Percentiles rank a stretch among this genome's conserved stretches.
Conservation (phyloP, 352 stramenopile genomes). For the Pythium pyrilobum region DNA sequence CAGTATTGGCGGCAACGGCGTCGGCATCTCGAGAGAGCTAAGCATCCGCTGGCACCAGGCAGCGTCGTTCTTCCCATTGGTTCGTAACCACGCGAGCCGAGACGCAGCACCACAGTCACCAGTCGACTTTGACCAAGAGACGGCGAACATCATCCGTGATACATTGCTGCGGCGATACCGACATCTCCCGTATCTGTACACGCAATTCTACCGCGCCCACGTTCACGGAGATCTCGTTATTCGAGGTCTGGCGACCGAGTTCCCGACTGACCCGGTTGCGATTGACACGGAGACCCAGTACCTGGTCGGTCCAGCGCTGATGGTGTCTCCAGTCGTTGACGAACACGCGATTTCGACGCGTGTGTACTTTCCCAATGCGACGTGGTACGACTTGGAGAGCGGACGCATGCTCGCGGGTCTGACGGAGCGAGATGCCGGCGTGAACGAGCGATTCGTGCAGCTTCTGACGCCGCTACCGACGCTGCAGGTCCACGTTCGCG, state of each 20-base stretch:
- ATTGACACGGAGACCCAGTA: conserved; percentile 62
- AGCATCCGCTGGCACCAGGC: conserved; percentile 84
- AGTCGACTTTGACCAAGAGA: conserved; percentile 60
- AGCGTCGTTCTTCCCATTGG: conserved; percentile 69
- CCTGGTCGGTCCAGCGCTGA: conserved; percentile 57
- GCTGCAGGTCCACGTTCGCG: conserved; percentile 62
- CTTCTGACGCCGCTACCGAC: conserved; percentile 50
- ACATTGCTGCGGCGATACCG: conserved; percentile 59
- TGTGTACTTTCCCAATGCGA: conserved; percentile 64
- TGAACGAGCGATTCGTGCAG: conserved; percentile 20
- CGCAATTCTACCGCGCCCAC: conserved; percentile 64
- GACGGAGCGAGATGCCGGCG: too few relatives aligned
- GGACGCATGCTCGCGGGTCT: conserved; percentile 23
- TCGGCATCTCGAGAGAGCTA: conserved; percentile 51
- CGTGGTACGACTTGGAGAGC: conserved; percentile 64
- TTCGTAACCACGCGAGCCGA: conserved; percentile 63
- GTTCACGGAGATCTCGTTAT: conserved; percentile 36
- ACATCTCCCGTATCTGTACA: conserved; percentile 85
- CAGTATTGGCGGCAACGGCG: conserved; percentile 54
- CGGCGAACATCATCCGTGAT: conserved; percentile 57
- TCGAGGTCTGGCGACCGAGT: conserved; percentile 60
- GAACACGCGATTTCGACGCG: conserved; percentile 44
- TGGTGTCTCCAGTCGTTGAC: conserved; percentile 76
- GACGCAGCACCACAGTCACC: conserved; percentile 38
- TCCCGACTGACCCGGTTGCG: conserved; percentile 36